Conservation (phyloP, 768 basidiomycete species). For the Serendipita sp. region DNA sequence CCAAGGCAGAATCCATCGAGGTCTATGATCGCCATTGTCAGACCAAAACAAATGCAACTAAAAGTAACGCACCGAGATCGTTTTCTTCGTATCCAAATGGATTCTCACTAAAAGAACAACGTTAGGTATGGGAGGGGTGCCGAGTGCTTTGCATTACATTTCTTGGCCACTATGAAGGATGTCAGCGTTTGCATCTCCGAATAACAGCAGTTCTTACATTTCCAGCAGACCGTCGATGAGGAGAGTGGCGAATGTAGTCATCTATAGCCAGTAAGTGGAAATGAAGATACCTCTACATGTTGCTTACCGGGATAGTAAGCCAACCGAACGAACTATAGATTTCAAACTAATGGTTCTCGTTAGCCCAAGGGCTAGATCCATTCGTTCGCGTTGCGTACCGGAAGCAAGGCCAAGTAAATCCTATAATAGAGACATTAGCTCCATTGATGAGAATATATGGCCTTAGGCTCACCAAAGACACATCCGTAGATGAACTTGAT, state of each 20-base stretch:
- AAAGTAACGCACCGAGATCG: constrained; percentile 33
- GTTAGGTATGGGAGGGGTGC: neutral
- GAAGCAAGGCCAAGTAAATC: constrained; percentile 20
- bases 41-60: no score
- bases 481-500: constrained; percentile 49
- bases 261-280: constrained; percentile 14
- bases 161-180: neutral
- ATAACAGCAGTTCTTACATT: constrained; percentile 23
- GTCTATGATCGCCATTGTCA: constrained; percentile 11
- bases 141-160: neutral
- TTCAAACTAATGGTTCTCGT: constrained; percentile 28
- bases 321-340: constrained; percentile 26
- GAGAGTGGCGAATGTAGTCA: constrained; percentile 46
- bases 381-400: constrained; percentile 9
- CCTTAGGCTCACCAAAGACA: constrained; percentile 32
- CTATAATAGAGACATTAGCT: constrained; percentile 8
- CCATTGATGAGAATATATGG: neutral
- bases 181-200: neutral
- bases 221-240: constrained; percentile 50
- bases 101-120: constrained; percentile 32
- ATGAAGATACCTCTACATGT: no score
- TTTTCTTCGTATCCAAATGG: constrained; percentile 54
- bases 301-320: constrained; percentile 35
- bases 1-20: constrained; percentile 52
- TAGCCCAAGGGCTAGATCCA: neutral